Conservation (phyloP, 345 rosid species). For the Laguncularia racemosa region DNA sequence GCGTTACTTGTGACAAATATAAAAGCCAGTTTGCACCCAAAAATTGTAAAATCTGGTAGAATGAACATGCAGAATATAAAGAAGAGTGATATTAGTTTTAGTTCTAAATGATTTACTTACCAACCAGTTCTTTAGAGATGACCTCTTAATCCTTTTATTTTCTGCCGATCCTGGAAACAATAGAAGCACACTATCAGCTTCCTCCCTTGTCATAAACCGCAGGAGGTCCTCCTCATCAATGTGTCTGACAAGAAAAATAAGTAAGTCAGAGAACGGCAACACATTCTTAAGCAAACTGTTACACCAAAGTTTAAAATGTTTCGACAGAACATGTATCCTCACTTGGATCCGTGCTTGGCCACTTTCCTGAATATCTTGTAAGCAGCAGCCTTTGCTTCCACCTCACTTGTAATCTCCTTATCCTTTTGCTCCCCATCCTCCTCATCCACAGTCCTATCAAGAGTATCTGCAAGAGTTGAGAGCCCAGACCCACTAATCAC, state of each 20-base stretch:
- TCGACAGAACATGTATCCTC: conserved; percentile 14
- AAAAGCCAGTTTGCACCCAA: too few species aligned
- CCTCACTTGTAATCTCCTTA: conserved; percentile 51
- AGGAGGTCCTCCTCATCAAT: conserved; percentile 63
- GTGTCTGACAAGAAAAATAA: conserved; percentile 24
- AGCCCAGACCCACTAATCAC: conserved; percentile 37
- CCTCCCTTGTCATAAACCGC: conserved; percentile 54
- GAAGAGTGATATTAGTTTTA: not conserved
- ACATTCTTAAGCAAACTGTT: conserved; percentile 1
- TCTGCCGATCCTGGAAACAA: conserved; percentile 50
- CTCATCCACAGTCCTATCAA: conserved; percentile 29
- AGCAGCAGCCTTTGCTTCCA: conserved; percentile 70
- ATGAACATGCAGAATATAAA: not conserved
- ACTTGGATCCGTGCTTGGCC: conserved; percentile 48
- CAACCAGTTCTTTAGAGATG: conserved; percentile 56
- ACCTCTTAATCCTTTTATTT: conserved; percentile 50
- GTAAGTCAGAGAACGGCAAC: not conserved
- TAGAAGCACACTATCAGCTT: conserved; percentile 39
- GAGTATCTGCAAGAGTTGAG: conserved; percentile 20
- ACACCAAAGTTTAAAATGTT: not conserved
- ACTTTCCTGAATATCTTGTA: conserved; percentile 53
- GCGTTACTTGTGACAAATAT: not conserved
- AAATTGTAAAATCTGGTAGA: not conserved
- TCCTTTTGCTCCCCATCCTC: conserved; percentile 39
- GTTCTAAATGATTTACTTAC: conserved; percentile 25